Percentiles rank a stretch among this genome's conserved stretches.
phyloP scores from a whole-genome alignment of 768 basidiomycete genomes.

The Coprinellus micaceus region DNA sequence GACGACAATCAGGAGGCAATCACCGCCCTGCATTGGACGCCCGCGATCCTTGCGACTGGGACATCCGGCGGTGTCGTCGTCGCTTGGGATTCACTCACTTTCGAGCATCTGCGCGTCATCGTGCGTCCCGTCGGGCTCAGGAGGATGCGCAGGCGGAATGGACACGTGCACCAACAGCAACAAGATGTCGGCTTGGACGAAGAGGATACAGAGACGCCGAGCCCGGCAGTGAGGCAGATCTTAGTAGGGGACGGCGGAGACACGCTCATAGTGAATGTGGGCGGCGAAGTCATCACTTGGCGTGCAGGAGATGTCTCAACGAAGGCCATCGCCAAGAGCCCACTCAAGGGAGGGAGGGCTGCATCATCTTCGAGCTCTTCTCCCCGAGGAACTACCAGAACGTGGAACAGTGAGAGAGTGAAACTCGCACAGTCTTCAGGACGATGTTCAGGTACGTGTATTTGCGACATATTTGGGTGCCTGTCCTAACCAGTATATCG shows the following conservation, averaged over 20 bases:
- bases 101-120: slow-evolving; percentile 55
- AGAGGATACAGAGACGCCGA: slow-evolving; percentile 18
- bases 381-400: slow-evolving; percentile 30
- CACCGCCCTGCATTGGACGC: slow-evolving; percentile 61
- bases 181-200: background rate
- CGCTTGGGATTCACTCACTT: slow-evolving; percentile 65
- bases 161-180: background rate
- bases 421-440: slow-evolving; percentile 19
- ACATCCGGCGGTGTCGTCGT: slow-evolving; percentile 55
- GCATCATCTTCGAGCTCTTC: slow-evolving; percentile 21
- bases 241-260: slow-evolving; percentile 50
- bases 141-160: background rate
- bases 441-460: slow-evolving; percentile 51
- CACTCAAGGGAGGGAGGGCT: slow-evolving; percentile 12
- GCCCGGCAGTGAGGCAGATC: slow-evolving; percentile 55
- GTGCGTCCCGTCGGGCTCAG: slow-evolving; percentile 33
- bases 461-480: no score
- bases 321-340: background rate
- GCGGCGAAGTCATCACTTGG: slow-evolving; percentile 65
- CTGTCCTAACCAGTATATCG: no score
- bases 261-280: slow-evolving; percentile 56
- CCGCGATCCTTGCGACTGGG: slow-evolving; percentile 60
- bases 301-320: slow-evolving; percentile 44
- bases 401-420: background rate
- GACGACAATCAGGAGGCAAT: slow-evolving; percentile 57